Conservation (phyloP, 495 filamentous ascomycete genomes). For the Aspergillus indologenus region DNA sequence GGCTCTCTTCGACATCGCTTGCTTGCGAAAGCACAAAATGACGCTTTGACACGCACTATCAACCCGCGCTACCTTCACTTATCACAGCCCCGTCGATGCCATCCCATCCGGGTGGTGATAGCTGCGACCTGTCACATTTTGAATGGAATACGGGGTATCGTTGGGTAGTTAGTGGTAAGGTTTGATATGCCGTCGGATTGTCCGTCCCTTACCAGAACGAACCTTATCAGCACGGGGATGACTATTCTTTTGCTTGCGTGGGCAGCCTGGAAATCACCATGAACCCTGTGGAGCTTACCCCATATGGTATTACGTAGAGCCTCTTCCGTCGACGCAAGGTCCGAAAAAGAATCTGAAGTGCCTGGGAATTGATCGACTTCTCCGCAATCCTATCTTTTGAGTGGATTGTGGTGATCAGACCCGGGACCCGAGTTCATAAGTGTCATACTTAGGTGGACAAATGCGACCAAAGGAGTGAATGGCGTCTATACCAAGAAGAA, state of each 20-base stretch:
- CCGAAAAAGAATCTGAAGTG: no score
- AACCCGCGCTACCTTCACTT: neutral
- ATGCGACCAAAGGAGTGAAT: neutral
- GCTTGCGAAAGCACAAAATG: neutral
- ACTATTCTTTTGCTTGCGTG: neutral
- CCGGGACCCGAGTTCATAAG: neutral
- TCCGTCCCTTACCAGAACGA: neutral
- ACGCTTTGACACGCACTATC: neutral
- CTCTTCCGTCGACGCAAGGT: neutral
- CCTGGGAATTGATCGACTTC: neutral
- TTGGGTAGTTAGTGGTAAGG: neutral
- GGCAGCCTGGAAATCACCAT: neutral
- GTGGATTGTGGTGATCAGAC: neutral
- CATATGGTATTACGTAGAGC: neutral
- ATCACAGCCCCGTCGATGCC: neutral
- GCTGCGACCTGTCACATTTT: neutral
- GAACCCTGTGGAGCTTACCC: neutral
- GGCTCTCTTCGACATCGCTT: neutral
- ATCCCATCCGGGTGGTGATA: neutral
- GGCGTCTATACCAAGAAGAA: no score
- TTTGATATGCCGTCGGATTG: neutral
- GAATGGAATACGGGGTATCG: neutral
- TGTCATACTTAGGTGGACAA: no score
- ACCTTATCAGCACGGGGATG: conserved; percentile 3
- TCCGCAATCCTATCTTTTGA: neutral